Conservation (phyloP, 495 filamentous ascomycete species). For the Cairneyella variabilis region DNA sequence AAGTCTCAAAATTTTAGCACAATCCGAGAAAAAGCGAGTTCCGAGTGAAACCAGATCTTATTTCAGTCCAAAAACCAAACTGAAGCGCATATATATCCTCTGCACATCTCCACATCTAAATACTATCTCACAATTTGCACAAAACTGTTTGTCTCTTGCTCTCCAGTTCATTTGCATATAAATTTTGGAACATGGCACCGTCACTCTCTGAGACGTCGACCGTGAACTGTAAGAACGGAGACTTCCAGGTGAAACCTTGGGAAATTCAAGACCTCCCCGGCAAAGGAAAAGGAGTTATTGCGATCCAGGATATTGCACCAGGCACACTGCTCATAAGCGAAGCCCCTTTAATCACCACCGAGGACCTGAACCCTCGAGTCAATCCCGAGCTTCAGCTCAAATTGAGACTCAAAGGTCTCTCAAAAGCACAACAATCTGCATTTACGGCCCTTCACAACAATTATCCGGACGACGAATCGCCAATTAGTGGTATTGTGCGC, state of each 20-base stretch:
- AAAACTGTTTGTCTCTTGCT: background rate
- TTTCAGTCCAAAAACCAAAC: background rate
- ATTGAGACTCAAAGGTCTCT: conserved; percentile 28
- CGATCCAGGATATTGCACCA: conserved; percentile 31
- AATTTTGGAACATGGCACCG: background rate
- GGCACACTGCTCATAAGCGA: conserved; percentile 40
- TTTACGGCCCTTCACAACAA: conserved; percentile 42
- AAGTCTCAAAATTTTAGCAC: conserved; percentile 7
- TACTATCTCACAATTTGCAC: background rate
- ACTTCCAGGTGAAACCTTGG: conserved; percentile 18
- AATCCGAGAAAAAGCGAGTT: background rate
- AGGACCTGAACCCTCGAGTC: conserved; percentile 19
- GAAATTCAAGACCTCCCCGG: conserved; percentile 32
- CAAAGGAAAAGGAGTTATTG: conserved; percentile 37
- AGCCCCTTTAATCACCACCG: conserved; percentile 33
- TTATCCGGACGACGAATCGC: conserved; percentile 29
- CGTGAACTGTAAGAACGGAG: background rate
- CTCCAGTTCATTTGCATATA: background rate
- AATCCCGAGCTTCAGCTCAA: conserved; percentile 28
- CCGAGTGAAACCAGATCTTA: too few species aligned
- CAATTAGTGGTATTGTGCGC: conserved; percentile 33
- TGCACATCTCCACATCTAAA: background rate
- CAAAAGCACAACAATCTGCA: conserved; percentile 34
- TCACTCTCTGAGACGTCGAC: background rate
- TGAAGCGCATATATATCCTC: background rate